These are phyloP conservation scores for Talaromyces verruculosus DNA, from an alignment of 2,329 filamentous ascomycete species.

Conservation along the genomic window DNA sequence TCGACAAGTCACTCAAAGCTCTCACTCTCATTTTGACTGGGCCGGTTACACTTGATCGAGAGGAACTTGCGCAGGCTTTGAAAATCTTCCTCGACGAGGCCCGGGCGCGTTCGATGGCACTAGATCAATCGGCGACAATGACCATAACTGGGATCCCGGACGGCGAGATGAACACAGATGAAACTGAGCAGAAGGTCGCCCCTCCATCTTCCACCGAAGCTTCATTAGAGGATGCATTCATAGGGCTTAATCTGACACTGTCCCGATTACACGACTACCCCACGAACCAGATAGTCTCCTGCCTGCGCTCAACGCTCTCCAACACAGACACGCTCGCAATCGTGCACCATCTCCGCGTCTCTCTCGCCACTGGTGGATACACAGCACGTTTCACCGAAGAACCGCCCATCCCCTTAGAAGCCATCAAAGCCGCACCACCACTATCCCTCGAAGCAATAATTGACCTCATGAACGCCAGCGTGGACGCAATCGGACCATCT, in stretches of 20 bases:
- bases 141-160: slow-evolving; percentile 32
- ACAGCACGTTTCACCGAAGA: slow-evolving; percentile 45
- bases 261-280: slow-evolving; percentile 40
- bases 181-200: neutral
- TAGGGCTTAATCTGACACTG: slow-evolving; percentile 40
- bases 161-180: slow-evolving; percentile 23
- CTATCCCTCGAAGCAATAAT: slow-evolving; percentile 43
- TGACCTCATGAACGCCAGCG: slow-evolving; percentile 44
- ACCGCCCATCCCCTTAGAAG: slow-evolving; percentile 37
- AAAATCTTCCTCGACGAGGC: slow-evolving; percentile 43
- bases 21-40: slow-evolving; percentile 40
- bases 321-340: slow-evolving; percentile 42
- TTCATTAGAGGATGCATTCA: slow-evolving; percentile 38
- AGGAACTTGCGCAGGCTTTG: slow-evolving; percentile 43
- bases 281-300: slow-evolving; percentile 30
- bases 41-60: slow-evolving; percentile 35
- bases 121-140: slow-evolving; percentile 35
- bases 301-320: slow-evolving; percentile 41
- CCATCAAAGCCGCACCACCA: slow-evolving; percentile 37
- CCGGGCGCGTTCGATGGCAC: slow-evolving; percentile 34
- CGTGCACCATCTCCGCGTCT: slow-evolving; percentile 46
- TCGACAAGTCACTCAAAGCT: slow-evolving; percentile 40
- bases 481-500: slow-evolving; percentile 50
- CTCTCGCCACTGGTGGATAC: slow-evolving; percentile 44
- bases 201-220: slow-evolving; percentile 19